Evolutionary conservation across 1,284 basidiomycete species (phyloP), one percentile per base, ranked within the genome.

Genomic region (Ganoderma lucidum): DNA sequence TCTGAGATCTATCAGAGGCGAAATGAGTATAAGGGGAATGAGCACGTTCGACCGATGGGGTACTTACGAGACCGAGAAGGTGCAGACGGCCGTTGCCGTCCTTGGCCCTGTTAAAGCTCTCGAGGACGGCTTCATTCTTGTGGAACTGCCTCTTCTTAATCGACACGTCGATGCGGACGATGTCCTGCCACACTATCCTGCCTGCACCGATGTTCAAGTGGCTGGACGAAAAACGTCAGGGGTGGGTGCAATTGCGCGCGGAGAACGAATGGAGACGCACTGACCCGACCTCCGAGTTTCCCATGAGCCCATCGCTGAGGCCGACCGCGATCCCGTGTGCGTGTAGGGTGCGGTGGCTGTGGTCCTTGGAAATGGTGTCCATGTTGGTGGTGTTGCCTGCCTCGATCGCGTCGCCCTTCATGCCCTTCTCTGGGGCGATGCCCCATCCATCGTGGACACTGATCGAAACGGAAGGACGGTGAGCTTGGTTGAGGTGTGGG

Each of bases 381-480:
- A 97, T 97, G 83, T 93, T 90, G 15, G 89, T 92, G 67, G 96
- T 96, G 63, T 87, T 86, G 15, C 88, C 96, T 30, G 92, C 93
- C 68, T 89, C 88, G 81, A 97, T 95, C 68, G 96, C 95, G 77
- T 97, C 92, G 68, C 96, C 95, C 78, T 96, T 91, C 73, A 88
- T 86, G 67, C 89, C 89, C 67, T 88, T 83, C 73, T 88, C 80
- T 8, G 84, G 83, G 1, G 92, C 85, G 74, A 96, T 86, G 70
- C 96, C 96, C 96, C 96, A 97, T 45, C 96, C 96, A 85, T 97
- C 96, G 85, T 97, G 96, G 55, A 97, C 94, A 76, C 94, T 96
- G 68, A 41, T 58, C 44, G 35, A 32, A 41, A 23, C 35, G 42
- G 35, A 6, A 37, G 62, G 23, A 65, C 48, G 60, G 45, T 45